A percentile compares a stretch with the other conserved stretches of the same genome.
These are phyloP conservation scores for Cubamyces sp. DNA, from an alignment of 768 basidiomycete species.

Conservation along the genomic window DNA sequence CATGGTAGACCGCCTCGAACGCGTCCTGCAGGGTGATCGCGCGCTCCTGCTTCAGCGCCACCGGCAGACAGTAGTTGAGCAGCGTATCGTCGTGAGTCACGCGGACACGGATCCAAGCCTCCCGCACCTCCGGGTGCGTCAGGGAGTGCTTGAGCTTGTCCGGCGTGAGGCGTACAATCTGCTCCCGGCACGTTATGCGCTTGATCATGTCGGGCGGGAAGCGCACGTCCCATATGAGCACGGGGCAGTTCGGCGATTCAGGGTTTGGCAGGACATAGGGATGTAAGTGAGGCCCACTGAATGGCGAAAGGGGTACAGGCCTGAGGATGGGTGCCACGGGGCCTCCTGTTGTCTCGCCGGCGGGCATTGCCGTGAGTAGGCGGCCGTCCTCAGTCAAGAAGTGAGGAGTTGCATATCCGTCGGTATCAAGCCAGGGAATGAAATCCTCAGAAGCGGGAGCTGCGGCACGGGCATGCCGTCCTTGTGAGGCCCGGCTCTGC, in stretches of 20 bases:
- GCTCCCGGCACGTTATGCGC: conserved; percentile 36
- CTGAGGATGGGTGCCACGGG: not conserved
- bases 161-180: conserved; percentile 28
- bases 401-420: too few relatives aligned
- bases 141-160: conserved; percentile 25
- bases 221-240: conserved; percentile 41
- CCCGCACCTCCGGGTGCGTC: conserved; percentile 30
- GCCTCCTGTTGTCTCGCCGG: too few relatives aligned
- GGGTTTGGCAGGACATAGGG: conserved; percentile 40
- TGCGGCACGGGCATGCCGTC: not conserved
- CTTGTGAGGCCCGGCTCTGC: not conserved
- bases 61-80: conserved; percentile 48
- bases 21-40: conserved; percentile 48
- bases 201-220: conserved; percentile 38
- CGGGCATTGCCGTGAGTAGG: too few relatives aligned
- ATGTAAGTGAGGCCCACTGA: conserved; percentile 4
- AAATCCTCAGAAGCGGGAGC: not conserved
- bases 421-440: not conserved
- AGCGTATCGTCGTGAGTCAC: conserved; percentile 26
- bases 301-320: not conserved
- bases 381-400: too few relatives aligned
- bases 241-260: conserved; percentile 33
- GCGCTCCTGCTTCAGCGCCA: conserved; percentile 37
- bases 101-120: conserved; percentile 27
- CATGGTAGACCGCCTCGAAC: conserved; percentile 51